phyloP scores from a whole-genome alignment of 805 yeast species.

The Wickerhamiella australiensis region DNA sequence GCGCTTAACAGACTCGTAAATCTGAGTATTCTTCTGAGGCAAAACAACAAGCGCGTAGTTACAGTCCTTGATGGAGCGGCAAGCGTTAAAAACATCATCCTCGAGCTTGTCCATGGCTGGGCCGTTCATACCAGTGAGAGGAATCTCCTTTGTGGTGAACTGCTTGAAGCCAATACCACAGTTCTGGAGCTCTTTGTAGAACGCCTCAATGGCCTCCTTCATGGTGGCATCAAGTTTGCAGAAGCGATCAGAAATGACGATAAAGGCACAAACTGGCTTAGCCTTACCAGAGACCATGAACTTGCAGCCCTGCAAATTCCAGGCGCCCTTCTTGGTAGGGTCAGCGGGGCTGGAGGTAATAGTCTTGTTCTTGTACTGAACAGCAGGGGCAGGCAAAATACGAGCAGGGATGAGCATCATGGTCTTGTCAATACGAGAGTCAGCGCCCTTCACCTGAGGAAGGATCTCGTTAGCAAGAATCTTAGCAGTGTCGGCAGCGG shows the following conservation, averaged over 20 bases:
- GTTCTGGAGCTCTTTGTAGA: conserved; percentile 11
- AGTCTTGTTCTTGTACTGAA: conserved; percentile 10
- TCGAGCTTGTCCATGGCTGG: conserved; percentile 4
- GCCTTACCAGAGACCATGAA: conserved; percentile 10
- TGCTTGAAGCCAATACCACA: conserved; percentile 9
- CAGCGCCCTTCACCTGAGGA: conserved; percentile 59
- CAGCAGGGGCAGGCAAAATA: conserved; percentile 11
- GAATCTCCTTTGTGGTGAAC: conserved; percentile 2
- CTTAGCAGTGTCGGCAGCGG: conserved; percentile 10
- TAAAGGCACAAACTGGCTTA: conserved; percentile 7
- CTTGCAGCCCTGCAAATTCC: conserved; percentile 12
- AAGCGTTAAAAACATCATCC: conserved; percentile 7
- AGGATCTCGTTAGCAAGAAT: conserved; percentile 10
- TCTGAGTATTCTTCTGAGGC: conserved; percentile 9
- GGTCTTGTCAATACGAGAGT: conserved; percentile 81
- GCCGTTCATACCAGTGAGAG: conserved; percentile 8
- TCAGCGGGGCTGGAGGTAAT: conserved; percentile 9
- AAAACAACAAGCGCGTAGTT: conserved; percentile 11
- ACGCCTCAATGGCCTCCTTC: conserved; percentile 10
- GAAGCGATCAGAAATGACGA: conserved; percentile 10
- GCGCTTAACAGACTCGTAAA: conserved; percentile 13
- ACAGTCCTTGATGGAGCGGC: conserved; percentile 9
- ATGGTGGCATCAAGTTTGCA: conserved; percentile 4
- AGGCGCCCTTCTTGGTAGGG: conserved; percentile 12
- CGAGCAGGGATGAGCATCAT: conserved; percentile 11